phyloP scores from a whole-genome alignment of 2,329 filamentous ascomycete species.

The Dactylellina leptospora region DNA sequence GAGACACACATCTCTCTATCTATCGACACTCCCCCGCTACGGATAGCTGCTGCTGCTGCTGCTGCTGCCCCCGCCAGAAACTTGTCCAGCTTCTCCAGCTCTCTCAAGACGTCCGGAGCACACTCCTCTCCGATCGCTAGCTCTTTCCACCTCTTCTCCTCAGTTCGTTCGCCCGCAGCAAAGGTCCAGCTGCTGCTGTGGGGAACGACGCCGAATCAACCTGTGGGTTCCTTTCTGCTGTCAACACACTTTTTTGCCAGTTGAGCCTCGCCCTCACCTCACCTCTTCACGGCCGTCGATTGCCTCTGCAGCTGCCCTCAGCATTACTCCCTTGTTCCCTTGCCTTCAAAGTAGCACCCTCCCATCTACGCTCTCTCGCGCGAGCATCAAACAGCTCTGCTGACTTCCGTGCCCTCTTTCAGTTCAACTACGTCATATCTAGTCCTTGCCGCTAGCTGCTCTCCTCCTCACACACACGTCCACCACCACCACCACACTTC shows the following conservation, averaged over 20 bases:
- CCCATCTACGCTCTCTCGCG: background rate
- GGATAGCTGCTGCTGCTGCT: too few relatives aligned
- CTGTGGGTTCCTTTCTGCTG: slow-evolving; percentile 24
- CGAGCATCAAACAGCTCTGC: background rate
- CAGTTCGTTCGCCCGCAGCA: background rate
- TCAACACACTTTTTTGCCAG: slow-evolving; percentile 21
- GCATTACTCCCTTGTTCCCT: background rate
- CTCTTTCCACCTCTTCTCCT: background rate
- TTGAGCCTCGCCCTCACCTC: slow-evolving; percentile 21
- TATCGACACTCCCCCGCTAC: slow-evolving; percentile 1
- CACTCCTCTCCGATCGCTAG: background rate
- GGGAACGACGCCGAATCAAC: slow-evolving; percentile 18
- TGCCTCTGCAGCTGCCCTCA: background rate
- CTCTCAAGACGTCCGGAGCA: background rate
- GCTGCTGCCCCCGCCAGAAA: background rate
- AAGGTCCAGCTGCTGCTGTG: slow-evolving; percentile 8
- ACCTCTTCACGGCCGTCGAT: slow-evolving; percentile 11
- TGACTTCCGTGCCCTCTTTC: slow-evolving; percentile 1
- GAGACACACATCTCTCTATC: too few relatives aligned
- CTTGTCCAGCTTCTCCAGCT: slow-evolving; percentile 4
- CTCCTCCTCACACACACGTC: too few relatives aligned
- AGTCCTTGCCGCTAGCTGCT: too few relatives aligned
- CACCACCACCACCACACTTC: background rate
- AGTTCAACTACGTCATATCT: slow-evolving; percentile 34
- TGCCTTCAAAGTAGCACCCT: background rate